These are phyloP conservation scores for Tylopilus sp. DNA, from an alignment of 768 basidiomycete species.

Conservation along the genomic window DNA sequence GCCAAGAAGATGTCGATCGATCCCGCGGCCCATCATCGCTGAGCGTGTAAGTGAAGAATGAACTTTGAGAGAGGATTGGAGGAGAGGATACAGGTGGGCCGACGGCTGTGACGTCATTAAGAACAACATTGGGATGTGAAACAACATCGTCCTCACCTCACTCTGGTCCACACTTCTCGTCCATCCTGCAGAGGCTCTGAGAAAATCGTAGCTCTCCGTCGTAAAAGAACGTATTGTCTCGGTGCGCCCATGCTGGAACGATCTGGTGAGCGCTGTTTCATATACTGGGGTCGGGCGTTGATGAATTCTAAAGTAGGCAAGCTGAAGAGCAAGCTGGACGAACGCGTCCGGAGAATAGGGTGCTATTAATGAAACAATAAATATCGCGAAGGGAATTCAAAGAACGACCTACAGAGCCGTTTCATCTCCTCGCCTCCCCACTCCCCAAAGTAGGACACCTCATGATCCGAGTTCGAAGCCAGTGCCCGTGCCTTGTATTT, in stretches of 20 bases:
- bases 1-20: slow-evolving; percentile 90
- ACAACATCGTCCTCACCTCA: no score
- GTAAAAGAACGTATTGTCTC: slow-evolving; percentile 83
- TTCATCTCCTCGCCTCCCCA: slow-evolving; percentile 91
- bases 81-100: slow-evolving; percentile 41
- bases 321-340: slow-evolving; percentile 87
- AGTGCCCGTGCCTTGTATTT: slow-evolving; percentile 52
- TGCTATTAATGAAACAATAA: slow-evolving; percentile 31
- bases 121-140: no score
- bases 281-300: slow-evolving; percentile 83
- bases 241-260: slow-evolving; percentile 84
- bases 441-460: slow-evolving; percentile 75
- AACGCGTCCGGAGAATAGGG: slow-evolving; percentile 73
- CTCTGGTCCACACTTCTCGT: slow-evolving; percentile 1
- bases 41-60: slow-evolving; percentile 73
- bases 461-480: slow-evolving; percentile 78
- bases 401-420: slow-evolving; percentile 49
- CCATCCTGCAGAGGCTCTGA: slow-evolving; percentile 19
- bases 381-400: not conserved
- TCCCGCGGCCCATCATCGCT: slow-evolving; percentile 77
- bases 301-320: slow-evolving; percentile 84
- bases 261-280: slow-evolving; percentile 86
- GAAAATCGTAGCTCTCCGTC: slow-evolving; percentile 66
- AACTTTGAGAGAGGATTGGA: slow-evolving; percentile 64
- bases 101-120: slow-evolving; percentile 6